phyloP scores from a whole-genome alignment of 257 asterid genomes.

The Leonotis leonurus region DNA sequence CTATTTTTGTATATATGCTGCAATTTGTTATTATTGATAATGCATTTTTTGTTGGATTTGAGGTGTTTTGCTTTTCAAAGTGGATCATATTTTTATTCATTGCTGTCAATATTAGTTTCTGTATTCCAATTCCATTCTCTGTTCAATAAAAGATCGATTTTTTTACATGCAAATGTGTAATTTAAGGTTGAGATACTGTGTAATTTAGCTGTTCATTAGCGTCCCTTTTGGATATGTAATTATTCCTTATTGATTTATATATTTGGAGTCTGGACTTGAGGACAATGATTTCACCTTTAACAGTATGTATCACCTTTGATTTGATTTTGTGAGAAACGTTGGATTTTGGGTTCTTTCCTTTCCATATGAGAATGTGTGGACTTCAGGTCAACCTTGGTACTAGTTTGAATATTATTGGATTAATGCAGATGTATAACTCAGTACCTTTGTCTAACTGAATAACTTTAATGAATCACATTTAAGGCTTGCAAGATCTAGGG shows the following conservation, averaged over 20 bases:
- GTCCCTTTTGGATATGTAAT: background rate
- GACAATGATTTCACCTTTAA: background rate
- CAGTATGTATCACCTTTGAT: background rate
- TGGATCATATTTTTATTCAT: slow-evolving; percentile 8
- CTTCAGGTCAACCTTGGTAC: background rate
- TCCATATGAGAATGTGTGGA: background rate
- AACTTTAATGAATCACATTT: too few species aligned
- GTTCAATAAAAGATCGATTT: background rate
- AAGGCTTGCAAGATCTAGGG: too few species aligned
- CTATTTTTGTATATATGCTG: background rate
- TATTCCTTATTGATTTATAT: background rate
- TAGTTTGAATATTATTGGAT: background rate
- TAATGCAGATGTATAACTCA: too few species aligned
- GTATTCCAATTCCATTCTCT: background rate
- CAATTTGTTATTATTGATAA: background rate
- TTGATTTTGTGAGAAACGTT: background rate
- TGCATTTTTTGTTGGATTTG: background rate
- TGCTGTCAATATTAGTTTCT: background rate
- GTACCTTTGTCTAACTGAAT: too few species aligned
- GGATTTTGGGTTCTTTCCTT: background rate
- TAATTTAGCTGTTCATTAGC: background rate
- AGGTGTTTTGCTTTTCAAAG: background rate
- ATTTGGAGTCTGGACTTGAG: too few species aligned
- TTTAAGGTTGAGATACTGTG: background rate
- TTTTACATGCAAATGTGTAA: background rate